Evolutionary conservation across 306 rosid genomes (phyloP).

Genomic region (Pterocarpus macrocarpus): DNA sequence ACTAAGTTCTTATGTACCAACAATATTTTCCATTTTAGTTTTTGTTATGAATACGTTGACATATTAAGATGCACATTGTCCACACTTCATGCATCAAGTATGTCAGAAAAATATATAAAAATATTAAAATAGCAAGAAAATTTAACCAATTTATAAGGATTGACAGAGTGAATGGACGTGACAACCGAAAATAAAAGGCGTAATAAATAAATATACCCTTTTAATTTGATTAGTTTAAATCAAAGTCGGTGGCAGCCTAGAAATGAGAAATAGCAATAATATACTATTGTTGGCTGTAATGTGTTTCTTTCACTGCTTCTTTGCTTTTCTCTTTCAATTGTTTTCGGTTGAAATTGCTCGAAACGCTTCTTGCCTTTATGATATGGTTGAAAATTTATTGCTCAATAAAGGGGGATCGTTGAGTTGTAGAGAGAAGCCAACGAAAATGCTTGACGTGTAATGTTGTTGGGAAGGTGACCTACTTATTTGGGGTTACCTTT

Average conservation of each 20-base stretch:
- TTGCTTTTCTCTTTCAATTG: background rate
- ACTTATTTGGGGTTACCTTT: slow-evolving; percentile 19
- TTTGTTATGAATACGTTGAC: too few species aligned
- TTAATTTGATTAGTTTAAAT: background rate
- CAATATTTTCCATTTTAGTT: too few species aligned
- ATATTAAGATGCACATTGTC: too few species aligned
- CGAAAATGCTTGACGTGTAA: slow-evolving; percentile 5
- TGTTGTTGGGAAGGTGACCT: slow-evolving; percentile 51
- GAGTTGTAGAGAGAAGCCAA: slow-evolving; percentile 37
- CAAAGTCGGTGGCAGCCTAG: background rate
- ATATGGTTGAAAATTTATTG: slow-evolving; percentile 57
- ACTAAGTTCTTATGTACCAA: too few species aligned
- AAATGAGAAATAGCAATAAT: background rate
- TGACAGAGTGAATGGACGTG: background rate
- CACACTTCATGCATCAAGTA: too few species aligned
- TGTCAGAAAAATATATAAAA: too few species aligned
- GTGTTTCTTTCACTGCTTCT: background rate
- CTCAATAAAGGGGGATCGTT: slow-evolving; percentile 47
- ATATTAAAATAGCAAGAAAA: background rate
- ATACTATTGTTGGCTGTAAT: background rate
- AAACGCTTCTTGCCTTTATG: background rate
- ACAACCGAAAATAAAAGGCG: background rate
- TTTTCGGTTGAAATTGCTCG: background rate
- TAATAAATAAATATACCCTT: background rate
- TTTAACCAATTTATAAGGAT: background rate